A percentile compares a stretch with the other conserved stretches of the same genome.
These are phyloP conservation scores for Aleurites moluccanus DNA, from an alignment of 441 rosid species.

Conservation along the genomic window DNA sequence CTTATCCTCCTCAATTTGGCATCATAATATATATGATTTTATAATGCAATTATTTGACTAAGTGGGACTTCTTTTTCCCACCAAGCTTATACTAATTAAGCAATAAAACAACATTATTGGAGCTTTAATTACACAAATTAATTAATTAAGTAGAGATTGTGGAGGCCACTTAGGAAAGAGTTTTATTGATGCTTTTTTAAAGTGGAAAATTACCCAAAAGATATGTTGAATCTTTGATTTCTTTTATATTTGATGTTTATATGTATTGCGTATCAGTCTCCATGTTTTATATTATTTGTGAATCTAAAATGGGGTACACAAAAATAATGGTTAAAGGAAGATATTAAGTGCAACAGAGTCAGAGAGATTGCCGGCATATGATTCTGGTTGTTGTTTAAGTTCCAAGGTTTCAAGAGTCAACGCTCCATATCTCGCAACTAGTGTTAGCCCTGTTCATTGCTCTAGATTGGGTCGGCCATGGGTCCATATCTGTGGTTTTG, in stretches of 20 bases:
- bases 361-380: neutral
- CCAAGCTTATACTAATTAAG: too few relatives aligned
- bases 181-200: neutral
- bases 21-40: neutral
- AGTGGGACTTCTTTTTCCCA: constrained; percentile 26
- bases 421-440: neutral
- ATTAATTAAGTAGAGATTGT: constrained; percentile 7
- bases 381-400: neutral
- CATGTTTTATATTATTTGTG: neutral
- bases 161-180: constrained; percentile 19
- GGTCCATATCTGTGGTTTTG: too few relatives aligned
- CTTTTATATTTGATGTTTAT: neutral
- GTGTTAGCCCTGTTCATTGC: too few relatives aligned
- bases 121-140: neutral
- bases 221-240: constrained; percentile 1
- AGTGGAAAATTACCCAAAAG: neutral
- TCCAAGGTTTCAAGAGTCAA: neutral
- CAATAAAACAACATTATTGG: neutral
- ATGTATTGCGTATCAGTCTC: neutral
- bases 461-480: too few relatives aligned
- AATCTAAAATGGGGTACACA: neutral
- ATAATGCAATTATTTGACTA: constrained; percentile 19
- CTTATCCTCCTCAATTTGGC: neutral
- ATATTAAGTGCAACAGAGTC: neutral
- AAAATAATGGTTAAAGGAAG: neutral